Conservation (phyloP, 2,329 filamentous ascomycete species). For the Neurospora crassa region DNA sequence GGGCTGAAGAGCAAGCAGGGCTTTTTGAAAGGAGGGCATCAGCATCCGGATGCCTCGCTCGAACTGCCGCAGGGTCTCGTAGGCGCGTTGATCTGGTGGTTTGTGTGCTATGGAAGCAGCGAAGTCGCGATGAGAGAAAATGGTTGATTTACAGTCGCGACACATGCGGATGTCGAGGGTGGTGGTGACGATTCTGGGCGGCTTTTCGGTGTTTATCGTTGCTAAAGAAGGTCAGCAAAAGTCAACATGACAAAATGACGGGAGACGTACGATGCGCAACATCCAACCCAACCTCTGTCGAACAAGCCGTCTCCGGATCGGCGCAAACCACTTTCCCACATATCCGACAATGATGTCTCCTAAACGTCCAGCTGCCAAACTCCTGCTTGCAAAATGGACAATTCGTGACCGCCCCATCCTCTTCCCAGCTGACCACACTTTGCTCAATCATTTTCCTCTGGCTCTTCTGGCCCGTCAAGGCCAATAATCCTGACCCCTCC, state of each 20-base stretch:
- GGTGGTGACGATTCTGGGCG: conserved; percentile 15
- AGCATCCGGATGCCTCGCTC: conserved; percentile 77
- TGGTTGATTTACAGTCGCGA: conserved; percentile 64
- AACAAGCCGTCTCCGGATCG: conserved; percentile 76
- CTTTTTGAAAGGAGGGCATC: conserved; percentile 74
- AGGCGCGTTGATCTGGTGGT: conserved; percentile 68
- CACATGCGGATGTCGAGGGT: conserved; percentile 82
- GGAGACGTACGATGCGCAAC: conserved; percentile 44
- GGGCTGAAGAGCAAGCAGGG: conserved; percentile 61
- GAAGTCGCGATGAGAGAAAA: conserved; percentile 66
- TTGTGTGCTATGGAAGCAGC: conserved; percentile 56
- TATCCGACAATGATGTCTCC: conserved; percentile 87
- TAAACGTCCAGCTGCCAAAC: conserved; percentile 86
- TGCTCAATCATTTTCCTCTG: conserved; percentile 78
- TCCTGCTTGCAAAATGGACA: conserved; percentile 96
- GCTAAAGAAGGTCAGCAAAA: conserved; percentile 1
- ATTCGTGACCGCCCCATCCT: conserved; percentile 67
- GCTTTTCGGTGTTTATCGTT: conserved; percentile 17
- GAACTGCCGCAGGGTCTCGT: conserved; percentile 77
- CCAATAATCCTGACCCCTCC: conserved; percentile 49
- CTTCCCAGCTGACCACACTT: conserved; percentile 89
- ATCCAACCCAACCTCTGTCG: conserved; percentile 71
- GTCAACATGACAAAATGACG: neutral
- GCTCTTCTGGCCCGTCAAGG: conserved; percentile 59
- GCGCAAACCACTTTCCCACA: conserved; percentile 91